phyloP scores from a whole-genome alignment of 169 alveolate genomes.

The Ichthyophthirius multifiliis region DNA sequence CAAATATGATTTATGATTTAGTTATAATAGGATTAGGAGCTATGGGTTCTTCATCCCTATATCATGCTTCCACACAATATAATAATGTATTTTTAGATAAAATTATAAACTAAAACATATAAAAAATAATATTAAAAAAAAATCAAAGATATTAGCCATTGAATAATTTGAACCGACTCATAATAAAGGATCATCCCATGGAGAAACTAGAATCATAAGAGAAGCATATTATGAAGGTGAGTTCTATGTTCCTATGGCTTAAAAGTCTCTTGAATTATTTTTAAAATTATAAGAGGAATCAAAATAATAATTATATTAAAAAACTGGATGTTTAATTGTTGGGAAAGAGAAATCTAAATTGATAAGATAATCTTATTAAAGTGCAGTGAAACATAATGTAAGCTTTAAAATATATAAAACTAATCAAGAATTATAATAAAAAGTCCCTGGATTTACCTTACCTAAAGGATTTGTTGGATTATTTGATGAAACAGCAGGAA shows the following conservation, averaged over 20 bases:
- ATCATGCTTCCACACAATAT: background rate
- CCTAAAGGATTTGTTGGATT: background rate
- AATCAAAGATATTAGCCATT: background rate
- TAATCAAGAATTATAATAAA: background rate
- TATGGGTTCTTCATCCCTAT: background rate
- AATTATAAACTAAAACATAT: too few species aligned
- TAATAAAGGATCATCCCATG: background rate
- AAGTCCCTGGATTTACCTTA: background rate
- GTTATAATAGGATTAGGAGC: background rate
- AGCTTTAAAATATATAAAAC: background rate
- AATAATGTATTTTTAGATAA: too few species aligned
- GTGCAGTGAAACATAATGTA: background rate
- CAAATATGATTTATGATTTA: background rate
- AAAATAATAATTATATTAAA: background rate
- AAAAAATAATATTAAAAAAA: too few species aligned
- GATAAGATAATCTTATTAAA: background rate
- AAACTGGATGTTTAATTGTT: background rate
- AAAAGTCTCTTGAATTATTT: background rate
- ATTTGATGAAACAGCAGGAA: conserved; percentile 3
- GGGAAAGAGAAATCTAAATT: background rate
- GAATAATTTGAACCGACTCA: background rate
- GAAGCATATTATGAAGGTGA: background rate
- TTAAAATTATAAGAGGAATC: background rate
- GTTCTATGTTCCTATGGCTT: background rate
- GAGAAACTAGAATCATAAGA: conserved; percentile 16